A percentile compares a stretch with the other conserved stretches of the same genome.
phyloP scores from a whole-genome alignment of 1,284 basidiomycete genomes.

The Thelephora terrestris region DNA sequence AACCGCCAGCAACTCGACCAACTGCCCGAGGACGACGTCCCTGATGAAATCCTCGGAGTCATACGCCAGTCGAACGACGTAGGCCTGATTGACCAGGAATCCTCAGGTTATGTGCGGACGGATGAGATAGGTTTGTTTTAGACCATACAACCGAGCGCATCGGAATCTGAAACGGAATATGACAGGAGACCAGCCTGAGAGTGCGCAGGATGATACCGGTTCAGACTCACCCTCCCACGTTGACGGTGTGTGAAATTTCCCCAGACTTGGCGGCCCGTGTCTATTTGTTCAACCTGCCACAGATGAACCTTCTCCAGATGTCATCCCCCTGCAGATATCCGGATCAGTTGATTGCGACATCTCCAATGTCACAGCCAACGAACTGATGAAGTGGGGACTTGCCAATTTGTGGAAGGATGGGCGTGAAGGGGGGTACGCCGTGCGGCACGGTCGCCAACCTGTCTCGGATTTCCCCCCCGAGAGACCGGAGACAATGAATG shows the following conservation, averaged over 20 bases:
- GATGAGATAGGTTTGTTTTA: constrained; percentile 3
- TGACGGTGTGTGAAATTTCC: no score
- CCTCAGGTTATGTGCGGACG: constrained; percentile 19
- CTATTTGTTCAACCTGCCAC: background rate
- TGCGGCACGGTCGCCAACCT: constrained; percentile 7
- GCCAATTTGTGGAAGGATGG: constrained; percentile 11
- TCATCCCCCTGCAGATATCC: constrained; percentile 10
- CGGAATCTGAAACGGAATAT: no score
- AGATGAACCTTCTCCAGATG: constrained; percentile 9
- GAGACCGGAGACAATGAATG: background rate
- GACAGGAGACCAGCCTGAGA: no score
- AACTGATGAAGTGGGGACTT: constrained; percentile 9
- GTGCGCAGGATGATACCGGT: no score
- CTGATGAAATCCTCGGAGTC: background rate
- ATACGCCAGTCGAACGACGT: constrained; percentile 14
- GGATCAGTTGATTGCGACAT: constrained; percentile 10
- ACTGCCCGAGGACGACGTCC: no score
- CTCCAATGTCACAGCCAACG: constrained; percentile 3
- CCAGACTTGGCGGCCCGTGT: no score
- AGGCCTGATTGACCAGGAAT: constrained; percentile 16
- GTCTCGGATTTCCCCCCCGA: constrained; percentile 1
- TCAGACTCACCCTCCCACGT: no score
- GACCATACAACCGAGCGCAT: no score
- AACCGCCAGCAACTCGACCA: constrained; percentile 18
- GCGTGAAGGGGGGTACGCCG: constrained; percentile 10